These are phyloP conservation scores for Colletotrichum lini DNA, from an alignment of 2,329 filamentous ascomycete genomes.

Conservation along the genomic window DNA sequence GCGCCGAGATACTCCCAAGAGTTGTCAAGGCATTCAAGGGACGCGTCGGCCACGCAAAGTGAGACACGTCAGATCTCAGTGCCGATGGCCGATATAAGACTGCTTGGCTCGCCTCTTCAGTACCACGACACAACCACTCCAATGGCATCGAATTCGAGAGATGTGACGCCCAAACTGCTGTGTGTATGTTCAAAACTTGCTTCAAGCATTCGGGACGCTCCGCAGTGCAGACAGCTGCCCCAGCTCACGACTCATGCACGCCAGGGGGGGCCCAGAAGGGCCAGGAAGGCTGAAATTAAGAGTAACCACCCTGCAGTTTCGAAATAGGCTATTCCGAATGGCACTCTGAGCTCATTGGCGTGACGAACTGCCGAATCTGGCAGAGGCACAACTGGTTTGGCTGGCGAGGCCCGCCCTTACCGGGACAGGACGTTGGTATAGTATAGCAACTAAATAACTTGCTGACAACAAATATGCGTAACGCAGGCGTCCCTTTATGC, in stretches of 20 bases:
- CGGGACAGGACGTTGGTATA: neutral
- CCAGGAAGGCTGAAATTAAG: conserved; percentile 5
- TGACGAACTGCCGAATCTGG: neutral
- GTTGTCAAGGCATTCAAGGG: conserved; percentile 11
- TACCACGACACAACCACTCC: too few species aligned
- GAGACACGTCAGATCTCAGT: conserved; percentile 9
- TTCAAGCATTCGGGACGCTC: conserved; percentile 20
- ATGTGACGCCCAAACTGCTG: neutral
- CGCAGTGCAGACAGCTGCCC: neutral
- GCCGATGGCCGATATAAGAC: neutral
- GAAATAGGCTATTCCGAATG: conserved; percentile 26
- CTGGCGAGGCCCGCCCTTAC: too few species aligned
- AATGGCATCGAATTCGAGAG: too few species aligned
- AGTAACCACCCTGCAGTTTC: conserved; percentile 6
- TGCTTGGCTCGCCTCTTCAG: neutral
- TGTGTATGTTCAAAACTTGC: neutral
- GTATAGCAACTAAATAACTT: neutral
- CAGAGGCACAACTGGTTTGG: neutral
- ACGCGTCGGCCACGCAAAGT: conserved; percentile 22
- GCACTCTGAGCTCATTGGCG: neutral
- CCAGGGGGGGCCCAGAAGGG: conserved; percentile 1
- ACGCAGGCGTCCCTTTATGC: too few species aligned
- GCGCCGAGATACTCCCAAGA: conserved; percentile 6
- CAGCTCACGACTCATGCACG: conserved; percentile 30
- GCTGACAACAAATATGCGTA: too few species aligned